These are phyloP conservation scores for Yamadazyma endophytica DNA, from an alignment of 805 yeast genomes.

Conservation along the genomic window DNA sequence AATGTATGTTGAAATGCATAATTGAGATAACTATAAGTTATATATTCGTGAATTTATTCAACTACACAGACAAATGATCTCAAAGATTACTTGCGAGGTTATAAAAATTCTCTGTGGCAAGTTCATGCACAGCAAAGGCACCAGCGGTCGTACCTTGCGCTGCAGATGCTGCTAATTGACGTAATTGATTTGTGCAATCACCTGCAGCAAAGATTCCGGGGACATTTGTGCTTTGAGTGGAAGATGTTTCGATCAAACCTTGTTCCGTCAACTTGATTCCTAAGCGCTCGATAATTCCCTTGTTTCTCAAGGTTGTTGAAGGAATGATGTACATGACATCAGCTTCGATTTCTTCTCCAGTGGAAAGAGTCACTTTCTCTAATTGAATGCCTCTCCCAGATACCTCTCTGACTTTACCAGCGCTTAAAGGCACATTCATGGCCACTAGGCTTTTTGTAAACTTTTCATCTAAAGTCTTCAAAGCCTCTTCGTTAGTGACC, in stretches of 20 bases:
- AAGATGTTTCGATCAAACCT: constrained; percentile 4
- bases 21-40: too few species aligned
- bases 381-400: not conserved
- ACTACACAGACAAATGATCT: too few species aligned
- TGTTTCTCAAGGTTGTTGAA: not conserved
- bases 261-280: not conserved
- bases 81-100: too few species aligned
- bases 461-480: not conserved
- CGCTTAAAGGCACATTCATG: not conserved
- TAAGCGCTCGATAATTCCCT: not conserved
- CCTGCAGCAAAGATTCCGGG: constrained; percentile 8
- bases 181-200: constrained; percentile 4
- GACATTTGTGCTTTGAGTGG: constrained; percentile 5
- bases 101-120: not conserved
- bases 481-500: not conserved
- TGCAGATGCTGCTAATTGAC: constrained; percentile 9
- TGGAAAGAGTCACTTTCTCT: not conserved
- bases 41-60: too few species aligned
- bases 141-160: constrained; percentile 4
- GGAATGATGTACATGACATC: not conserved
- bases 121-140: not conserved
- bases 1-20: too few species aligned
- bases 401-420: not conserved
- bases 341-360: not conserved
- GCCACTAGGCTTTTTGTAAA: not conserved